Percentiles rank a stretch among this genome's conserved stretches.
These are phyloP conservation scores for Mycena capillaripes DNA, from an alignment of 768 basidiomycete genomes.

Conservation along the genomic window DNA sequence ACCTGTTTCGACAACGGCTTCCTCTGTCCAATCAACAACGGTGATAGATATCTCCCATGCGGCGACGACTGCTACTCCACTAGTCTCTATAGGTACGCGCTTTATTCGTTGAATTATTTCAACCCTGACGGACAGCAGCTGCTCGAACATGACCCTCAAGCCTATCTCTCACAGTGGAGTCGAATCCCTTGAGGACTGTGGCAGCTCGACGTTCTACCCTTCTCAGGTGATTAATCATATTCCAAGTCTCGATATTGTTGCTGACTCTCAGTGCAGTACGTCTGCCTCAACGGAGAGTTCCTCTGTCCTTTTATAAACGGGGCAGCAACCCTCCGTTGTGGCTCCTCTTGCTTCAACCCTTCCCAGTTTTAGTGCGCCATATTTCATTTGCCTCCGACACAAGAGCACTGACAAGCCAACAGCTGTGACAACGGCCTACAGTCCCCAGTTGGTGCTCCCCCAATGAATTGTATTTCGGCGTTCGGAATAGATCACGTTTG, in stretches of 20 bases:
- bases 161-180: neutral
- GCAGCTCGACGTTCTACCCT: constrained; percentile 20
- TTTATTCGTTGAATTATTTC: no score
- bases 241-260: neutral
- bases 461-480: no score
- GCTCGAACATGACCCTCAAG: constrained; percentile 25
- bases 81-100: constrained; percentile 19
- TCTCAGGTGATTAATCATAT: no score
- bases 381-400: no score
- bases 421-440: no score
- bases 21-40: constrained; percentile 34
- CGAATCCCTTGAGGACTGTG: constrained; percentile 18
- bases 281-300: constrained; percentile 24
- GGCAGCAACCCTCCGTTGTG: constrained; percentile 14
- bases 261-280: constrained; percentile 14
- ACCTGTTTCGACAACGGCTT: constrained; percentile 31
- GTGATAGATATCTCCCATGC: constrained; percentile 19
- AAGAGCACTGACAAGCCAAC: no score
- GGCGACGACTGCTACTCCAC: constrained; percentile 31
- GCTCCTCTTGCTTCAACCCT: no score
- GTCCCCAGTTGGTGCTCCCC: no score
- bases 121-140: constrained; percentile 8
- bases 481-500: no score
- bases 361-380: no score
- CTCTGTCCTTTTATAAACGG: constrained; percentile 27